Base-by-base conservation (phyloP, 495 filamentous ascomycete species). In the Podospora didyma region DNA sequence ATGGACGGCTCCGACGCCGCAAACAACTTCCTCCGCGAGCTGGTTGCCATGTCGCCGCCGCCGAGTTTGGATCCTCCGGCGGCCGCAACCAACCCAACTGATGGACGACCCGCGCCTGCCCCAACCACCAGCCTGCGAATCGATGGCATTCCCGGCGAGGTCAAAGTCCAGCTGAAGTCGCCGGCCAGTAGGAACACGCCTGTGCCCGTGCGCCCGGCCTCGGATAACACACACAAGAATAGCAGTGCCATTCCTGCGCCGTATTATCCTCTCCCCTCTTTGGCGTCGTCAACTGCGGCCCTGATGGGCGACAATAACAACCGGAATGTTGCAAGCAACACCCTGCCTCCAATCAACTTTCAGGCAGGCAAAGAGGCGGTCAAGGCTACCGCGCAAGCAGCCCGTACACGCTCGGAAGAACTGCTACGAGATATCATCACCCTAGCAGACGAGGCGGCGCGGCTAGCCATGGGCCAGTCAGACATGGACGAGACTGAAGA, bases 1-100 rank as follows among this genome's bases (percentile, higher is more conserved):
- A 82, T 96, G 65, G 92, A 97, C 64, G 89, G 89, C 2, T 93
- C 87, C 54, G 79, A 82, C 7, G 88, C 89, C 57, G 94, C 93
- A 37, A 86, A 89, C 66, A 80, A 83, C 26, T 82, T 90, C 28
- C 80, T 96, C 10, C 79, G 86, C 60, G 81, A 84, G 21, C 77
- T 96, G 2, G 69, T 76, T 21, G 49, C 61, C 50, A 58, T 56
- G 56, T 54, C 64, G 10, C 68, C 69, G 16, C 61, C 62, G 16
- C 68, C 71, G 11, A 65, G 66, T 23, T 61, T 65, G 24, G 44
- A 58, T 10, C 58, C 63, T 4, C 44, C 45, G 11, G 51, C 62
- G 3, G 47, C 49, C 1, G 7, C 37, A 4, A 7, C 19, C 3
- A 31, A 31, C 39, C 21, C 17, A 10, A 24, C 16, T 6, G 24